phyloP scores from a whole-genome alignment of 2,329 filamentous ascomycete genomes.

The Endocalyx cinctus region DNA sequence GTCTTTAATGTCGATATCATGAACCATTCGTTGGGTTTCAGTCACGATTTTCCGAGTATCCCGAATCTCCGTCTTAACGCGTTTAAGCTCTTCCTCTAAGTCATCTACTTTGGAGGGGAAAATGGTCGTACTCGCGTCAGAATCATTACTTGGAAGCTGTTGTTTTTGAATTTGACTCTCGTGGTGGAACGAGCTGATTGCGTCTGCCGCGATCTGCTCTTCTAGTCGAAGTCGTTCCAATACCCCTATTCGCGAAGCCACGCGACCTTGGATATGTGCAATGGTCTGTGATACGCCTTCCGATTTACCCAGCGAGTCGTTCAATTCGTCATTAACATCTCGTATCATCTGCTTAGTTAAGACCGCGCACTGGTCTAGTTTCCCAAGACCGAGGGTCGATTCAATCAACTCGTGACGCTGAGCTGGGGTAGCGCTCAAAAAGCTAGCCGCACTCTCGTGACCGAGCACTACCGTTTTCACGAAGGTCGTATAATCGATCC shows the following conservation, averaged over 20 bases:
- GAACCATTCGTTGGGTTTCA: constrained; percentile 4
- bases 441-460: constrained; percentile 26
- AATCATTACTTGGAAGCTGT: no score
- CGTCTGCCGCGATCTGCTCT: constrained; percentile 3
- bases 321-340: constrained; percentile 17
- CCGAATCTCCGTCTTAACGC: constrained; percentile 4
- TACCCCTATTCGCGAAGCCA: constrained; percentile 2
- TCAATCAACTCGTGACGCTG: constrained; percentile 27
- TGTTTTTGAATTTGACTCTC: no score
- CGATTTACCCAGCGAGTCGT: constrained; percentile 6
- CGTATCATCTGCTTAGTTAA: constrained; percentile 15
- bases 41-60: constrained; percentile 5
- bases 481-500: constrained; percentile 27
- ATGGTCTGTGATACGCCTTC: constrained; percentile 10
- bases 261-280: constrained; percentile 4
- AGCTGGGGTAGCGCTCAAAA: constrained; percentile 22
- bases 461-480: constrained; percentile 27
- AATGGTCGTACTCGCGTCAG: no score
- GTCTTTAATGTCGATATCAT: constrained; percentile 6
- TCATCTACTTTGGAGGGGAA: background rate
- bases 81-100: constrained; percentile 4
- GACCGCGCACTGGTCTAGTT: constrained; percentile 18
- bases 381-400: constrained; percentile 20
- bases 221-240: constrained; percentile 6
- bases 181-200: no score